A percentile compares a stretch with the other conserved stretches of the same genome.
phyloP scores from a whole-genome alignment of 768 basidiomycete species.

The Kwoniella sp. region DNA sequence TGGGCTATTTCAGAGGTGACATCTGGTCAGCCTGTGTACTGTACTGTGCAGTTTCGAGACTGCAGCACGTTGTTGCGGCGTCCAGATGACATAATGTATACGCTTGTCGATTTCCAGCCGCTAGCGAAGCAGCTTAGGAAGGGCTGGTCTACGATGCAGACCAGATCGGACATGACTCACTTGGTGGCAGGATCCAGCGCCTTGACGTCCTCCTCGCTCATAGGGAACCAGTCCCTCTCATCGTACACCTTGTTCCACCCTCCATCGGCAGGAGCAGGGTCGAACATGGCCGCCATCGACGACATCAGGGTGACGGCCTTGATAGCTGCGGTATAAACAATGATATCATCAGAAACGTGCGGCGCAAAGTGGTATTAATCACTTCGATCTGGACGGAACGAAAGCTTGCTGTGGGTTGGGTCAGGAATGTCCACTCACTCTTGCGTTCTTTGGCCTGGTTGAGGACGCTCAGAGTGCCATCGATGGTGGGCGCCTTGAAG shows the following conservation, averaged over 20 bases:
- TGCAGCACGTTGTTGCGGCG: too few species aligned
- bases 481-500: constrained; percentile 37
- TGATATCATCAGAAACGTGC: background rate
- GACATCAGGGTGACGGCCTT: constrained; percentile 20
- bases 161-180: too few species aligned
- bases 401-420: background rate
- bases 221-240: constrained; percentile 43
- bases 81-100: too few species aligned
- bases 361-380: too few species aligned
- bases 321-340: constrained; percentile 4
- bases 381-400: background rate
- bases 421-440: background rate
- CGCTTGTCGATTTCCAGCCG: too few species aligned
- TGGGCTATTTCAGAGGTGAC: background rate
- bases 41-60: too few species aligned
- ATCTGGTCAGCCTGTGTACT: background rate
- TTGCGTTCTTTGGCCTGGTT: constrained; percentile 16
- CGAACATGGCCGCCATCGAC: constrained; percentile 16
- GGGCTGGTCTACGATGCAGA: too few species aligned
- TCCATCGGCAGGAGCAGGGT: constrained; percentile 19
- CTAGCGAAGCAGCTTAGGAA: too few species aligned
- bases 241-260: constrained; percentile 38
- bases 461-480: constrained; percentile 37
- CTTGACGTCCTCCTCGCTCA: constrained; percentile 28
- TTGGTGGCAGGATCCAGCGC: constrained; percentile 2